Evolutionary conservation across 2,329 filamentous ascomycete species (phyloP).

Genomic region (Geosmithia flava): DNA sequence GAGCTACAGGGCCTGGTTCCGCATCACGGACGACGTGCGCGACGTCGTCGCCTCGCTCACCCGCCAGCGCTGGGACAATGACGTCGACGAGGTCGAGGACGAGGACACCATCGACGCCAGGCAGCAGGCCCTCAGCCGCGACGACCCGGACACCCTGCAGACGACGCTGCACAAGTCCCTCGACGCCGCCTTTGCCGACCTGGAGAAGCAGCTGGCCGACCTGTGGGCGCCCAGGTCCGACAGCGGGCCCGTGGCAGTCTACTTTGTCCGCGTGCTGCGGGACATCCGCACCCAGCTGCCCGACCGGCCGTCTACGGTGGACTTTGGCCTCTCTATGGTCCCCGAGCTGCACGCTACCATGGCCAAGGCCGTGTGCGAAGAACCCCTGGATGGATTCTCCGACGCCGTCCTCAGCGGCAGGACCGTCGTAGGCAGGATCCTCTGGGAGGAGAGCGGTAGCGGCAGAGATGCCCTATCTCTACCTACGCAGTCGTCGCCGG

Average conservation of each 20-base stretch:
- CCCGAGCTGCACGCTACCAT: constrained; percentile 52
- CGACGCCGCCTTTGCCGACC: constrained; percentile 39
- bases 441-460: constrained; percentile 29
- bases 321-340: constrained; percentile 49
- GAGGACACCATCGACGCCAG: constrained; percentile 56
- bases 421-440: constrained; percentile 44
- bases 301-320: constrained; percentile 29
- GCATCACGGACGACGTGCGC: constrained; percentile 56
- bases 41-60: constrained; percentile 52
- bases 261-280: constrained; percentile 61
- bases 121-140: constrained; percentile 55
- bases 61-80: constrained; percentile 63
- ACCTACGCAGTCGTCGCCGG: constrained; percentile 67
- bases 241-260: constrained; percentile 43
- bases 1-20: constrained; percentile 61
- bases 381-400: constrained; percentile 35
- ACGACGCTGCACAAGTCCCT: constrained; percentile 45
- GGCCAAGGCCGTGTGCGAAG: constrained; percentile 35
- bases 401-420: constrained; percentile 27
- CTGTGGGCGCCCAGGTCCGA: constrained; percentile 33
- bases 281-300: constrained; percentile 61
- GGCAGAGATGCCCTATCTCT: constrained; percentile 69
- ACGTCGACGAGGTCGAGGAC: constrained; percentile 61
- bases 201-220: constrained; percentile 41
- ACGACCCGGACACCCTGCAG: constrained; percentile 55